Conservation (phyloP, 78 protist species). For the Emiliania huxleyi region DNA sequence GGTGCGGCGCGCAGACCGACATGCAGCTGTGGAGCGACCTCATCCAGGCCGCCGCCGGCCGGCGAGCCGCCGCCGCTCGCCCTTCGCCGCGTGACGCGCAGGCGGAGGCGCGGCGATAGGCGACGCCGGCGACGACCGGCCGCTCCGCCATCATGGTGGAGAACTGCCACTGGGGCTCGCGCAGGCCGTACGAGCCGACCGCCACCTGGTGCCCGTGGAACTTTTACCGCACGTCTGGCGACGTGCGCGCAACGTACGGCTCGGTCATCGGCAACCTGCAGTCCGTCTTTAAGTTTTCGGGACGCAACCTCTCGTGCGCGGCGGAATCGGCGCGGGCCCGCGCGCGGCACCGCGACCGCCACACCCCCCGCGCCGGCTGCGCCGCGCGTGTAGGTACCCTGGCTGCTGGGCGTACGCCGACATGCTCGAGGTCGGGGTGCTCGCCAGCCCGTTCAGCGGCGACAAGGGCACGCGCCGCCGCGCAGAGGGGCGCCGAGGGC, state of each 20-base stretch:
- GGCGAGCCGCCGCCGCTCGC: no score
- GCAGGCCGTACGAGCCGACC: neutral
- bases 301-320: neutral
- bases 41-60: constrained; percentile 34
- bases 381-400: no score
- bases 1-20: constrained; percentile 34
- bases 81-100: no score
- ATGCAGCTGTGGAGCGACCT: constrained; percentile 8
- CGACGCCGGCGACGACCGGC: no score
- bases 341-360: no score
- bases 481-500: neutral
- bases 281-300: neutral
- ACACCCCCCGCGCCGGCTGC: no score
- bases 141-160: constrained; percentile 40
- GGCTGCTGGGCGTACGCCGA: constrained; percentile 70
- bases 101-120: no score
- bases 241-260: constrained; percentile 34
- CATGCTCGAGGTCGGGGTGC: constrained; percentile 66
- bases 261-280: constrained; percentile 40
- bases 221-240: constrained; percentile 45
- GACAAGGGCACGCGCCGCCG: neutral
- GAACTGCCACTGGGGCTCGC: constrained; percentile 63
- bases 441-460: neutral
- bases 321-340: no score
- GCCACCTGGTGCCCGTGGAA: constrained; percentile 52